These are phyloP conservation scores for Daldinia caldariorum DNA, from an alignment of 495 filamentous ascomycete species.

Conservation along the genomic window DNA sequence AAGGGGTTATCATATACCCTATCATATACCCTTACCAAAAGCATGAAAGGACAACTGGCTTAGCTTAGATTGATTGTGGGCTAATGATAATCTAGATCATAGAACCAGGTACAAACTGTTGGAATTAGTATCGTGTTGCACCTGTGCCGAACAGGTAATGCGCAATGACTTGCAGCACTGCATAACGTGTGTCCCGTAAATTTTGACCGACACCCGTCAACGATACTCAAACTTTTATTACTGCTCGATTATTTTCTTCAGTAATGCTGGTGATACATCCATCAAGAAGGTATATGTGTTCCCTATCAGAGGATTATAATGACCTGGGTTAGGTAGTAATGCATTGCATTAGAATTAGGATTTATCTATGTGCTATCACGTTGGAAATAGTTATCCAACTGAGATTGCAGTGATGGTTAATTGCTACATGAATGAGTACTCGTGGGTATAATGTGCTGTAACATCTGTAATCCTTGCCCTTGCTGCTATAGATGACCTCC, in stretches of 20 bases:
- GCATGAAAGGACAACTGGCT: neutral
- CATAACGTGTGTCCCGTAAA: no score
- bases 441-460: conserved; percentile 1
- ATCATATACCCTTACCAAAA: no score
- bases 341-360: neutral
- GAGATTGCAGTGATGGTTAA: neutral
- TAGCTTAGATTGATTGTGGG: no score
- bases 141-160: neutral
- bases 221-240: no score
- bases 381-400: neutral
- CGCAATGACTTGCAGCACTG: no score
- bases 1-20: no score
- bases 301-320: no score
- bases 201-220: no score
- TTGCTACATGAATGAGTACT: neutral
- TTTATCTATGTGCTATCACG: neutral
- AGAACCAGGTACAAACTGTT: neutral
- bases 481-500: conserved; percentile 1
- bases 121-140: neutral
- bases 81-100: neutral
- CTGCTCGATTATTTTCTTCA: no score
- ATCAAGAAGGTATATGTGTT: no score
- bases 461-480: neutral
- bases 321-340: no score
- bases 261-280: no score